Conservation (phyloP, 768 basidiomycete genomes). For the Mycena rosella region DNA sequence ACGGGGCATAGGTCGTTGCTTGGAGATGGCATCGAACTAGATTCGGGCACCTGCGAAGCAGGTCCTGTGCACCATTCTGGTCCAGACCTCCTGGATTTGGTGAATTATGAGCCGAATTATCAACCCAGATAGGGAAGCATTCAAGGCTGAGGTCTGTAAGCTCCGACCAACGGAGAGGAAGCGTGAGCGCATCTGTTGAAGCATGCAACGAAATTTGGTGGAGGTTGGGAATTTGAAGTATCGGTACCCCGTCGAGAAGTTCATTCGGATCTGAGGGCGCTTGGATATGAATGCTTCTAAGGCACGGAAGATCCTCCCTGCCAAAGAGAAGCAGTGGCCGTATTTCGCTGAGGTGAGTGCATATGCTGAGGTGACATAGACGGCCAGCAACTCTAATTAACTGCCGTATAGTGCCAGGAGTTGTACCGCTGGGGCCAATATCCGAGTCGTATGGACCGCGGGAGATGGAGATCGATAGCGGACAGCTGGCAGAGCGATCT, state of each 20-base stretch:
- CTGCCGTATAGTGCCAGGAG: background rate
- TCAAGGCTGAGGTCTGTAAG: slow-evolving; percentile 1
- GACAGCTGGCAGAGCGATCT: background rate
- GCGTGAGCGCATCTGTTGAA: background rate
- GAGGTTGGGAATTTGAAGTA: background rate
- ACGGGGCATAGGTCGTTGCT: background rate
- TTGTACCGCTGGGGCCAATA: no score
- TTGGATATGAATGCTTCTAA: background rate
- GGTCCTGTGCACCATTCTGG: background rate
- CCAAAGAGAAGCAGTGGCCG: background rate
- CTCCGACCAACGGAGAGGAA: slow-evolving; percentile 13
- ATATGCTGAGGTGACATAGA: background rate
- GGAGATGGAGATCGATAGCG: slow-evolving; percentile 7
- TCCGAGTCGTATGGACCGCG: background rate
- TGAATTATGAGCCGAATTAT: no score
- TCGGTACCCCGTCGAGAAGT: background rate
- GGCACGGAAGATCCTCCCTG: background rate
- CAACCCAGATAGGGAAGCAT: background rate
- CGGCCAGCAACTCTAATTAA: background rate
- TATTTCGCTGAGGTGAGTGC: background rate
- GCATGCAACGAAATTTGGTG: background rate
- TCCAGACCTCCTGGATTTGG: background rate
- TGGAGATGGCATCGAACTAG: slow-evolving; percentile 1
- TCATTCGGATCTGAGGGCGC: background rate
- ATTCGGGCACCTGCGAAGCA: slow-evolving; percentile 12